A percentile compares a stretch with the other conserved stretches of the same genome.
phyloP scores from a whole-genome alignment of 768 basidiomycete genomes.

The Phanerodontia chrysosporium region DNA sequence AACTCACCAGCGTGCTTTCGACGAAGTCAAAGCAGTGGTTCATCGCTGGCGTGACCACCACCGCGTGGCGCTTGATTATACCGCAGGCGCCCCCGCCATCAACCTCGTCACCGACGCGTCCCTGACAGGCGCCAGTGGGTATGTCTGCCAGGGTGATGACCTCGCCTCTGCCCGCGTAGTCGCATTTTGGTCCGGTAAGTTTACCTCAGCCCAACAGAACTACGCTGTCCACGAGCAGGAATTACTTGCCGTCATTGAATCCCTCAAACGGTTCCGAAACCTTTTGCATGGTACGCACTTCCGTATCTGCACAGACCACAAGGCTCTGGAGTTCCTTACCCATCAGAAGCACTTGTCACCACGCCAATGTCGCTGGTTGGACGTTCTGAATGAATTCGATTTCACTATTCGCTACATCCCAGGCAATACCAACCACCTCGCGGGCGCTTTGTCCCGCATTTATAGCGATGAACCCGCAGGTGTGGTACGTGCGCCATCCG shows the following conservation, averaged over 20 bases:
- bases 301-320: constrained; percentile 26
- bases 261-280: constrained; percentile 29
- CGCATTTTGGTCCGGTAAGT: constrained; percentile 27
- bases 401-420: constrained; percentile 26
- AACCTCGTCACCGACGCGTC: constrained; percentile 23
- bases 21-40: constrained; percentile 5
- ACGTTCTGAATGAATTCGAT: constrained; percentile 24
- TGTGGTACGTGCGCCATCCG: background rate
- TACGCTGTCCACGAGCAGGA: constrained; percentile 39
- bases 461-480: constrained; percentile 8
- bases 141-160: constrained; percentile 21
- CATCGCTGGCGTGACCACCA: constrained; percentile 8
- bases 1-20: constrained; percentile 23
- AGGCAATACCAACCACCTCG: constrained; percentile 22
- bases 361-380: constrained; percentile 25
- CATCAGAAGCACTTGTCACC: constrained; percentile 21
- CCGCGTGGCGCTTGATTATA: constrained; percentile 6
- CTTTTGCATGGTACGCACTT: constrained; percentile 21
- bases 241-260: constrained; percentile 29
- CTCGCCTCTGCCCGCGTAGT: constrained; percentile 10
- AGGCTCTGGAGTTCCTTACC: constrained; percentile 18
- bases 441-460: constrained; percentile 20
- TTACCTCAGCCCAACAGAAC: constrained; percentile 22
- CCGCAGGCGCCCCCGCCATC: too few species aligned
- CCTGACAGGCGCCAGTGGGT: constrained; percentile 14